These are phyloP conservation scores for Termitomyces sp. DNA, from an alignment of 768 basidiomycete genomes.

Conservation along the genomic window DNA sequence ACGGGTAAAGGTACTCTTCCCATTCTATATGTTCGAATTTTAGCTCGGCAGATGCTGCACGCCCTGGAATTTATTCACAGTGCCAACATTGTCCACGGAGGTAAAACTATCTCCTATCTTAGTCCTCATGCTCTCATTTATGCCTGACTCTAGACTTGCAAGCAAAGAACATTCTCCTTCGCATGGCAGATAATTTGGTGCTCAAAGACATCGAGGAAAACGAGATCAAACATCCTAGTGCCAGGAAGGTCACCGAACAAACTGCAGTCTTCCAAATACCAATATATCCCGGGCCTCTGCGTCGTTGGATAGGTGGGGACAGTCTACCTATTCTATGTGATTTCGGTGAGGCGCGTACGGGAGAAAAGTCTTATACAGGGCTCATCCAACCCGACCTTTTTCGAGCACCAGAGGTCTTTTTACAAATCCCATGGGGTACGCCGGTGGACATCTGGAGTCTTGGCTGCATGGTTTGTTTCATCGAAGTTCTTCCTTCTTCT, in stretches of 20 bases:
- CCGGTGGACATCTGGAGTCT: background rate
- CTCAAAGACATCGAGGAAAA: background rate
- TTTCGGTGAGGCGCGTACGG: no score
- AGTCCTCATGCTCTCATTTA: background rate
- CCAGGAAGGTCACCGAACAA: background rate
- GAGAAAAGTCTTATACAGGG: background rate
- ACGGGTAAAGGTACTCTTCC: background rate
- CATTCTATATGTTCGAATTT: no score
- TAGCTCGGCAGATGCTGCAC: no score
- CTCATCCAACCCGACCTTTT: background rate
- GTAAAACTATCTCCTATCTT: background rate
- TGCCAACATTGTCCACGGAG: background rate
- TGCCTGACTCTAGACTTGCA: background rate
- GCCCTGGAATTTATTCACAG: background rate
- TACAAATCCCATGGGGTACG: no score
- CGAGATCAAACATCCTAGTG: background rate
- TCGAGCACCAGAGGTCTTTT: no score
- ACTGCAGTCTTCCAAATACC: background rate
- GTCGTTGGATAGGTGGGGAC: no score
- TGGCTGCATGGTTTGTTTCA: background rate
- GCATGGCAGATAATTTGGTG: background rate
- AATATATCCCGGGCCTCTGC: background rate
- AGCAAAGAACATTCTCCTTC: background rate
- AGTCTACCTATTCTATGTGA: no score
- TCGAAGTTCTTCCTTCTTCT: background rate